phyloP scores from a whole-genome alignment of 2,329 filamentous ascomycete species.

The Neonectria hederae region DNA sequence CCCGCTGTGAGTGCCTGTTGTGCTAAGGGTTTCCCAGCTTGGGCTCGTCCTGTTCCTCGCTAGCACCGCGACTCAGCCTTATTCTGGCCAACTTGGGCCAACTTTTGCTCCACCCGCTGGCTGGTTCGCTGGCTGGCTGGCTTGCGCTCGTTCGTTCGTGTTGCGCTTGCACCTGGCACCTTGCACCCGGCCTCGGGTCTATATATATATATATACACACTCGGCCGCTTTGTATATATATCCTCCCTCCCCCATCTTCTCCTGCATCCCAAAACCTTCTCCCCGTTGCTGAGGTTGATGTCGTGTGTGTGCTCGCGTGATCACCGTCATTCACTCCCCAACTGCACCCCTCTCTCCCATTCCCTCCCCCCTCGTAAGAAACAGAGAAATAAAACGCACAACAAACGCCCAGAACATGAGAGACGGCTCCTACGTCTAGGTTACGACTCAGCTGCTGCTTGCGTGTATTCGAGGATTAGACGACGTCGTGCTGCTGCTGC shows the following conservation, averaged over 20 bases:
- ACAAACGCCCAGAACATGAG: constrained; percentile 37
- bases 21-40: not conserved
- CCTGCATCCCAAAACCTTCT: constrained; percentile 29
- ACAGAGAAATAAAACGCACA: constrained; percentile 12
- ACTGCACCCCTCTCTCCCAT: not conserved
- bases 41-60: constrained; percentile 30
- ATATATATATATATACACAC: constrained; percentile 38
- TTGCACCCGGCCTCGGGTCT: constrained; percentile 22
- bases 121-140: constrained; percentile 21
- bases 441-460: constrained; percentile 19
- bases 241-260: constrained; percentile 31
- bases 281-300: constrained; percentile 30
- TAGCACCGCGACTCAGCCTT: constrained; percentile 41
- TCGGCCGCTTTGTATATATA: constrained; percentile 38
- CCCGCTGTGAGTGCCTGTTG: not conserved
- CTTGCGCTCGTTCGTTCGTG: constrained; percentile 34
- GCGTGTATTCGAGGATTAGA: constrained; percentile 35
- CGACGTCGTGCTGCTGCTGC: constrained; percentile 24
- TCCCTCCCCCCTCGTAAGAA: constrained; percentile 22
- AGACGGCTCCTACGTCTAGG: constrained; percentile 27
- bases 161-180: constrained; percentile 7
- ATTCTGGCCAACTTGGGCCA: constrained; percentile 32
- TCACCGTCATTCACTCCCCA: constrained; percentile 20
- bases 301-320: constrained; percentile 40
- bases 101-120: constrained; percentile 31